phyloP scores from a whole-genome alignment of 768 basidiomycete species.

The Mycena capillaripes region DNA sequence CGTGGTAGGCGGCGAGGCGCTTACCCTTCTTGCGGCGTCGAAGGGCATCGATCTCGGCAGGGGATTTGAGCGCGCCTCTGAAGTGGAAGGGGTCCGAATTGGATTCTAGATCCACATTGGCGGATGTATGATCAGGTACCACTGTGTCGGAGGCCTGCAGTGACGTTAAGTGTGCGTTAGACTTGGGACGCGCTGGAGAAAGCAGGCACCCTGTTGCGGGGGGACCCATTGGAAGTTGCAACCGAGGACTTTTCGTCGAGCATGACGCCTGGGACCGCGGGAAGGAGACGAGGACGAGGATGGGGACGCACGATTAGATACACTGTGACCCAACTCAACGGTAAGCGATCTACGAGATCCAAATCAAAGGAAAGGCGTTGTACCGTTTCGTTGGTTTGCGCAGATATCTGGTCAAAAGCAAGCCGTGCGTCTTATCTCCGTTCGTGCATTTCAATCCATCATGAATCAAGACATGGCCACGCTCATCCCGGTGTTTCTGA shows the following conservation, averaged over 20 bases:
- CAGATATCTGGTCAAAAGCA: neutral
- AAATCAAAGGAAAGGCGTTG: slow-evolving; percentile 9
- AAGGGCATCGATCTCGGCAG: slow-evolving; percentile 73
- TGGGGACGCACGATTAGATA: slow-evolving; percentile 23
- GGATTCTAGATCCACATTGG: slow-evolving; percentile 55
- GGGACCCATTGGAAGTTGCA: slow-evolving; percentile 45
- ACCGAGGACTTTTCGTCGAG: slow-evolving; percentile 47
- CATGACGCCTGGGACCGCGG: slow-evolving; percentile 49
- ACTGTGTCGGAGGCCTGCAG: slow-evolving; percentile 62
- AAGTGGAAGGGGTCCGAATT: slow-evolving; percentile 76
- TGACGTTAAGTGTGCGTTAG: slow-evolving; percentile 30
- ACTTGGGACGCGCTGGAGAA: slow-evolving; percentile 23
- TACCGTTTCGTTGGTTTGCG: neutral
- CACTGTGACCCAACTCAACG: slow-evolving; percentile 21
- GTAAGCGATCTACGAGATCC: slow-evolving; percentile 28
- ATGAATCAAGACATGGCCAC: slow-evolving; percentile 45
- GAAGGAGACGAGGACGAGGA: slow-evolving; percentile 43
- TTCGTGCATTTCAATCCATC: slow-evolving; percentile 6
- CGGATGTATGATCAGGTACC: slow-evolving; percentile 59
- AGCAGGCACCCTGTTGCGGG: slow-evolving; percentile 42
- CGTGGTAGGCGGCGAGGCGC: slow-evolving; percentile 74
- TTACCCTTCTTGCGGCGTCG: slow-evolving; percentile 74
- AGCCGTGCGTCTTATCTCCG: too few species aligned
- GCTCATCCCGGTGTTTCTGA: slow-evolving; percentile 57
- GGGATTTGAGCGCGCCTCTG: slow-evolving; percentile 70